phyloP scores from a whole-genome alignment of 2,329 filamentous ascomycete genomes.

The Zymoseptoria crescenta region DNA sequence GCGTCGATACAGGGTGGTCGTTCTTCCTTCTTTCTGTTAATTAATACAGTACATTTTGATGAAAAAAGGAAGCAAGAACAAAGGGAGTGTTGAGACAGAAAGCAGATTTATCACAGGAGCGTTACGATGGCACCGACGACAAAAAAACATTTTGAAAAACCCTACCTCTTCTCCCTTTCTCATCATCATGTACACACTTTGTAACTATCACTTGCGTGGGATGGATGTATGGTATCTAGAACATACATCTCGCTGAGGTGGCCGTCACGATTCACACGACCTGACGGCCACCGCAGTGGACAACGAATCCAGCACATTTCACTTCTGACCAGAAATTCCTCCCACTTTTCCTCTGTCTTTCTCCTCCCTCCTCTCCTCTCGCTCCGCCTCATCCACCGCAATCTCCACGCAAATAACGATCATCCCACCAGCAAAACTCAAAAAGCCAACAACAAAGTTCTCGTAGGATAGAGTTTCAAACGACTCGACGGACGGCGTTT shows the following conservation, averaged over 20 bases:
- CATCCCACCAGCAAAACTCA: neutral
- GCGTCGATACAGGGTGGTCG: neutral
- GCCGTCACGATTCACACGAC: too few species aligned
- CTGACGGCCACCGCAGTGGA: neutral
- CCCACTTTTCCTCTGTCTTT: neutral
- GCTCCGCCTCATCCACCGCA: neutral
- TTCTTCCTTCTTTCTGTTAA: neutral
- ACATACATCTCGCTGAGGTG: too few species aligned
- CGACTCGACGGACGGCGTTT: too few species aligned
- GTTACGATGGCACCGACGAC: neutral
- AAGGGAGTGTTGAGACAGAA: neutral
- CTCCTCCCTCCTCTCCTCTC: neutral
- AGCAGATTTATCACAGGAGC: neutral
- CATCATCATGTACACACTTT: too few species aligned
- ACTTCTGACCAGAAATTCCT: neutral
- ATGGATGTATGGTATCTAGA: too few species aligned
- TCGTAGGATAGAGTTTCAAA: too few species aligned
- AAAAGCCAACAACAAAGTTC: too few species aligned
- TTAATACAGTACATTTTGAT: neutral
- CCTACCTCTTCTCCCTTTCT: too few species aligned
- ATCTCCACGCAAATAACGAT: neutral
- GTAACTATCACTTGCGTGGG: too few species aligned
- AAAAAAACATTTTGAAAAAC: neutral
- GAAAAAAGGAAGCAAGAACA: neutral
- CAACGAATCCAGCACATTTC: too few species aligned